phyloP scores from a whole-genome alignment of 768 basidiomycete genomes.

The Termitomyces sp. region DNA sequence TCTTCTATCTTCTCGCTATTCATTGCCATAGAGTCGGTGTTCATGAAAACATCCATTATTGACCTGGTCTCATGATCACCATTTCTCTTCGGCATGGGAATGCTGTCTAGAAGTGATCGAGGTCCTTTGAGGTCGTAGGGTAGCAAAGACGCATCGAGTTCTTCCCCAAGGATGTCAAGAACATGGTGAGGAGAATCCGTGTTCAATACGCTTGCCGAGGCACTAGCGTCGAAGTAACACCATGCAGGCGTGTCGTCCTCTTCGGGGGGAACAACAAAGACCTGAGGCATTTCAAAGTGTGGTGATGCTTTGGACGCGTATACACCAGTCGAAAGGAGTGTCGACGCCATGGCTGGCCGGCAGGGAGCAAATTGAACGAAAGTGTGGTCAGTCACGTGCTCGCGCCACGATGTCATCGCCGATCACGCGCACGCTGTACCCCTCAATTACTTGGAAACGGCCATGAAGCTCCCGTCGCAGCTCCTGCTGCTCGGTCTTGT shows the following conservation, averaged over 20 bases:
- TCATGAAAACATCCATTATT: slow-evolving; percentile 29
- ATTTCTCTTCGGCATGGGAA: slow-evolving; percentile 24
- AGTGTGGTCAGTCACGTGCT: slow-evolving; percentile 16
- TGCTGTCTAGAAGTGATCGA: slow-evolving; percentile 6
- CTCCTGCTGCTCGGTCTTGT: slow-evolving; percentile 43
- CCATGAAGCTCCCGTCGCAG: slow-evolving; percentile 42
- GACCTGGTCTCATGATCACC: slow-evolving; percentile 21
- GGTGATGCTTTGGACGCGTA: slow-evolving; percentile 5
- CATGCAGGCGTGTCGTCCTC: slow-evolving; percentile 53
- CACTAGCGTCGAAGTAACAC: slow-evolving; percentile 53
- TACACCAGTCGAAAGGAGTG: slow-evolving; percentile 12
- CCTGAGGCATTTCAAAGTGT: slow-evolving; percentile 38
- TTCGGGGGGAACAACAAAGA: slow-evolving; percentile 56
- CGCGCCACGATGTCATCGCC: slow-evolving; percentile 3
- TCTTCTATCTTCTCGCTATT: slow-evolving; percentile 25
- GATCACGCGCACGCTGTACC: neutral
- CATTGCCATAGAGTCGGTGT: slow-evolving; percentile 22
- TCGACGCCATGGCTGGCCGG: slow-evolving; percentile 13
- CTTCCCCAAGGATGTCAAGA: slow-evolving; percentile 18
- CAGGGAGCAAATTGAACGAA: neutral
- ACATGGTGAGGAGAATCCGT: neutral
- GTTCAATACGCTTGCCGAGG: slow-evolving; percentile 4
- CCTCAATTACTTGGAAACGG: neutral
- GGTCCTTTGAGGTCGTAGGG: slow-evolving; percentile 7
- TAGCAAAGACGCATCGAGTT: slow-evolving; percentile 21